phyloP scores from a whole-genome alignment of 2,329 filamentous ascomycete species.

The Coniochaeta ligniaria region DNA sequence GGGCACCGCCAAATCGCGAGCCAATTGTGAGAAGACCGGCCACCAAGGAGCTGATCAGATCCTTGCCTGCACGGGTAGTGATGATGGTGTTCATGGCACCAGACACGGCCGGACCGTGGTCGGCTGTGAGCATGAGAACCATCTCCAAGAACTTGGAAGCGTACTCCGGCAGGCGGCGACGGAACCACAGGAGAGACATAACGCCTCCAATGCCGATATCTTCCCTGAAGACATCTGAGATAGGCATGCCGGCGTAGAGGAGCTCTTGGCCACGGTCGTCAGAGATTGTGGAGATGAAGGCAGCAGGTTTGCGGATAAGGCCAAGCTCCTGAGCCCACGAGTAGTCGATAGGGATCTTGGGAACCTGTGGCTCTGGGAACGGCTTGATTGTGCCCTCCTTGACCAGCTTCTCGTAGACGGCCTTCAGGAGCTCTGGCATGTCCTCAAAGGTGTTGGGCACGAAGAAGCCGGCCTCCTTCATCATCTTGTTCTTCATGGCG shows the following conservation, averaged over 20 bases:
- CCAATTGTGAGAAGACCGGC: slow-evolving; percentile 97
- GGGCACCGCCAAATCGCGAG: slow-evolving; percentile 95
- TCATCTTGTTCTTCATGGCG: slow-evolving; percentile 90
- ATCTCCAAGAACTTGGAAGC: slow-evolving; percentile 99
- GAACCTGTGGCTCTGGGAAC: slow-evolving; percentile 80
- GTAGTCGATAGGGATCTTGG: slow-evolving; percentile 99
- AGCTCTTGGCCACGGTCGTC: slow-evolving; percentile 99
- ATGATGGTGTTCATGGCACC: slow-evolving; percentile 99
- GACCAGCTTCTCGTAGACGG: slow-evolving; percentile 85
- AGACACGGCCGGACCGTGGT: slow-evolving; percentile 97
- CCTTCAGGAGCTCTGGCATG: slow-evolving; percentile 67
- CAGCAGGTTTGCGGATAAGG: slow-evolving; percentile 98
- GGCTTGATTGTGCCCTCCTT: slow-evolving; percentile 79
- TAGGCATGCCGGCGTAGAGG: slow-evolving; percentile 97
- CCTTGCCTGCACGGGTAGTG: slow-evolving; percentile 97
- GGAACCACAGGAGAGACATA: slow-evolving; percentile 99
- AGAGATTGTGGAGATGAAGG: slow-evolving; percentile 99
- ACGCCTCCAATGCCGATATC: slow-evolving; percentile 99
- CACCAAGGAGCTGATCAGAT: slow-evolving; percentile 91
- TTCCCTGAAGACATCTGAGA: slow-evolving; percentile 99
- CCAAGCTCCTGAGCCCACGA: slow-evolving; percentile 99
- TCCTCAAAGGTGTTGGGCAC: slow-evolving; percentile 98
- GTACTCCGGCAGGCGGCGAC: slow-evolving; percentile 88
- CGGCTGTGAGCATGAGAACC: slow-evolving; percentile 99
- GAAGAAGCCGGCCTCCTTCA: slow-evolving; percentile 90